Evolutionary conservation across 768 basidiomycete species (phyloP).

Genomic region (Pleurotus eryngii): DNA sequence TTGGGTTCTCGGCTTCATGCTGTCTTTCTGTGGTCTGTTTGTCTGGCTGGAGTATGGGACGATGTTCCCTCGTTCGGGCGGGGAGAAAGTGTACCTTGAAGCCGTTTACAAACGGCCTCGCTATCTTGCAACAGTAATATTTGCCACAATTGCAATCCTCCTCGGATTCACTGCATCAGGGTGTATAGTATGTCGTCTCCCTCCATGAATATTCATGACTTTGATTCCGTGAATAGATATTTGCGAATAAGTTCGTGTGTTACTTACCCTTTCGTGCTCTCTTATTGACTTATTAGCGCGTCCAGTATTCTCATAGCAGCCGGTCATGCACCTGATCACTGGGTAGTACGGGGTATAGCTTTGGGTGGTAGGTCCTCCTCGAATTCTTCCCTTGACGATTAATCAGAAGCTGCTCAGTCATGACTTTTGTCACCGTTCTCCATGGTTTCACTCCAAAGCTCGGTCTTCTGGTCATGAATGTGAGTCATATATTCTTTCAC

Average conservation of each 20-base stretch:
- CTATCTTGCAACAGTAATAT: conserved; percentile 46
- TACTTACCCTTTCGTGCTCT: background rate
- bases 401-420: conserved; percentile 30
- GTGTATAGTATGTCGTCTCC: conserved; percentile 40
- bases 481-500: conserved; percentile 15
- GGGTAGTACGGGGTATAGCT: conserved; percentile 58
- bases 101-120: conserved; percentile 46
- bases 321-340: conserved; percentile 33
- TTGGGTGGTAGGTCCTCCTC: conserved; percentile 39
- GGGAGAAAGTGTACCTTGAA: conserved; percentile 63
- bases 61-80: conserved; percentile 61
- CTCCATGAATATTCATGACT: conserved; percentile 5
- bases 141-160: conserved; percentile 45
- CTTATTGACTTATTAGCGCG: background rate
- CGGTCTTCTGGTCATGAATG: conserved; percentile 56
- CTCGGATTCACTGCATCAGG: conserved; percentile 33
- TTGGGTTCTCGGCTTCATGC: conserved; percentile 58
- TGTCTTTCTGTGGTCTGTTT: conserved; percentile 58
- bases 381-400: background rate
- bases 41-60: conserved; percentile 64
- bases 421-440: conserved; percentile 45
- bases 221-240: conserved; percentile 17
- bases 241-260: conserved; percentile 25
- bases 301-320: conserved; percentile 47
- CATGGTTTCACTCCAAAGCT: conserved; percentile 49